Percentiles rank a stretch among this genome's conserved stretches.
Evolutionary conservation across 225 moss, liverwort and hornwort species (phyloP).

Genomic region (Pseudisothecium myosuroides): DNA sequence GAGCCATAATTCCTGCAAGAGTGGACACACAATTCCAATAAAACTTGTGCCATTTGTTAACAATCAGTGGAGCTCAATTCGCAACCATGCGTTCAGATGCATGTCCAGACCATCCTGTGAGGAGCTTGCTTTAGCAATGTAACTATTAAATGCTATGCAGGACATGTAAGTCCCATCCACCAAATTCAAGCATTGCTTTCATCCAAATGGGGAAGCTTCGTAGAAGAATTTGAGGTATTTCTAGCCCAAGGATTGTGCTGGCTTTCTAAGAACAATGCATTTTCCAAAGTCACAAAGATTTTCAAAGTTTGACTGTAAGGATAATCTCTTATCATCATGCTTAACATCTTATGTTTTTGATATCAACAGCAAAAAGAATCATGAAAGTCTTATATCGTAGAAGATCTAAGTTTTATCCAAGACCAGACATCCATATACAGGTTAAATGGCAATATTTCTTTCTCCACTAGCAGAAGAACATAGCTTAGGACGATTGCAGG

Average conservation of each 20-base stretch:
- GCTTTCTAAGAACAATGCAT: not conserved
- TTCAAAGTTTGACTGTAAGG: not conserved
- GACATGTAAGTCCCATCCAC: not conserved
- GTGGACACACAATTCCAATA: not conserved
- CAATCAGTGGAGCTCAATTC: not conserved
- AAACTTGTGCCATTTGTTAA: not conserved
- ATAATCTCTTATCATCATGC: not conserved
- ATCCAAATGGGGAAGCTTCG: not conserved
- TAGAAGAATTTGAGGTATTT: not conserved
- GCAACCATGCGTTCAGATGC: not conserved
- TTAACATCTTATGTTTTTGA: not conserved
- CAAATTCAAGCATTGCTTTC: not conserved
- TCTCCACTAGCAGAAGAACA: not conserved
- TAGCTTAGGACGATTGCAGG: not conserved
- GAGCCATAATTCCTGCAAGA: slow-evolving; percentile 81
- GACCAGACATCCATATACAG: not conserved
- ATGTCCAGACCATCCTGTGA: not conserved
- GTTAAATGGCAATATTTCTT: not conserved
- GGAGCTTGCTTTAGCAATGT: not conserved
- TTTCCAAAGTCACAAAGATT: not conserved
- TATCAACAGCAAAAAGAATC: not conserved
- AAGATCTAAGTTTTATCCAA: not conserved
- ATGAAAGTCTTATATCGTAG: not conserved
- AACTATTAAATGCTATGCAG: not conserved
- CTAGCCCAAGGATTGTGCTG: not conserved